Evolutionary conservation across 2,329 filamentous ascomycete genomes (phyloP).

Genomic region (Beauveria pseudobassiana): DNA sequence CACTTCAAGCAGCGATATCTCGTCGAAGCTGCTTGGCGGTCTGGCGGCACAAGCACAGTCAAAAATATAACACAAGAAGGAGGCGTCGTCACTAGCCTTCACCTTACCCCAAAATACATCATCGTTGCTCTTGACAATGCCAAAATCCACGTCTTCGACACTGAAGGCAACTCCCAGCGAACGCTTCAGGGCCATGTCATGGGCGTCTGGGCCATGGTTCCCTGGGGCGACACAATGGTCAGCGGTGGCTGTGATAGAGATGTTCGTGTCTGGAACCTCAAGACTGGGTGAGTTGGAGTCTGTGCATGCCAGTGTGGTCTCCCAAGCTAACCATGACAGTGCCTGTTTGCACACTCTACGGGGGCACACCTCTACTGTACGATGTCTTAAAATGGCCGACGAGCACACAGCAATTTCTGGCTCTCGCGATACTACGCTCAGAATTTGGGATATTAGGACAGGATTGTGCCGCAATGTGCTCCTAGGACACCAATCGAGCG

Average conservation of each 20-base stretch:
- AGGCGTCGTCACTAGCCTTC: constrained; percentile 91
- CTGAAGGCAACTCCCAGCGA: constrained; percentile 77
- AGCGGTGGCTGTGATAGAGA: constrained; percentile 95
- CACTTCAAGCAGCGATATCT: constrained; percentile 98
- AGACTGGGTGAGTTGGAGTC: constrained; percentile 62
- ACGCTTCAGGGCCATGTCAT: constrained; percentile 94
- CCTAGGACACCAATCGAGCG: constrained; percentile 90
- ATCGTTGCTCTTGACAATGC: constrained; percentile 96
- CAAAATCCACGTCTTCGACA: constrained; percentile 97
- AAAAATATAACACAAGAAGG: constrained; percentile 93
- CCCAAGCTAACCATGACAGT: constrained; percentile 32
- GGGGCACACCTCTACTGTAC: constrained; percentile 92
- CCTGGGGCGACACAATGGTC: constrained; percentile 90
- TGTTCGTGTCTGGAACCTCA: constrained; percentile 93
- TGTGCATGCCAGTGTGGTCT: neutral
- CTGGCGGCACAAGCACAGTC: constrained; percentile 75
- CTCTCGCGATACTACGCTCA: constrained; percentile 86
- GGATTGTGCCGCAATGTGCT: constrained; percentile 87
- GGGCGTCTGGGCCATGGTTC: constrained; percentile 99
- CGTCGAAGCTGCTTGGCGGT: constrained; percentile 94
- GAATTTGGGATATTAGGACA: constrained; percentile 88
- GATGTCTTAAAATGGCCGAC: constrained; percentile 97
- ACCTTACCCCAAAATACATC: constrained; percentile 92
- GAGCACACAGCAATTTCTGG: constrained; percentile 91
- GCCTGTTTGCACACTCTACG: constrained; percentile 74